Evolutionary conservation across 306 rosid genomes (phyloP), one percentile per base, ranked within the genome.

Genomic region (Albizia julibrissin): DNA sequence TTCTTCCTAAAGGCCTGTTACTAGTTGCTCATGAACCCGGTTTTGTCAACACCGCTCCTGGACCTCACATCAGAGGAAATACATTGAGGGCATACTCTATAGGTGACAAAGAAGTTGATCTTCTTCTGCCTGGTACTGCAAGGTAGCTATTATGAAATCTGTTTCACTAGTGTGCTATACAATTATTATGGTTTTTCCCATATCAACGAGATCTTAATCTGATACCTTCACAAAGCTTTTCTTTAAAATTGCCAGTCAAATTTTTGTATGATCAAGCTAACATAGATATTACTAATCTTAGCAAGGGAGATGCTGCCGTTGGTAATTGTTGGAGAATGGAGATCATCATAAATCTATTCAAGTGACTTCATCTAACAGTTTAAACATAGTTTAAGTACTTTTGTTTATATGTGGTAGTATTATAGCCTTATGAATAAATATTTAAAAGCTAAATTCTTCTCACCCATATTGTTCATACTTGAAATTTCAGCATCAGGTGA

Each of bases 11-110:
- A 76, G 93, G 97, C 65, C 87, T 91, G 80, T 42, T 81, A 34
- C 80, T 95, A 46, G 98, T 95, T 26, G 96, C 93, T 59, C 99
- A 95, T 67, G 99, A 95, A 80, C 98, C 99, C 6, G 82, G 90
- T 86, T 87, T 34, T 80, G 93, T 88, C 74, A 91, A 85, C 83
- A 84, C 91, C 1, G 80, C 91, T 19, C 98, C 97, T 26, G 99
- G 99, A 87, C 92, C 99, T 69, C 99, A 95, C 90, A 91, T 92
- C 77, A 87, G 99, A 89, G 99, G 99, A 78, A 86, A 81, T 58
- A 85, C 91, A 6, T 87, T 95, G 86, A 93, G 92, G 82, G 94
- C 97, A 65, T 92, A 72, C 87, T 92, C 99, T 77, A 86, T 93
- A 10, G 99, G 99, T 68, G 95, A 93, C 87, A 89, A 83, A 84